Conservation (phyloP, 1,284 basidiomycete genomes). For the Microbotryum lychnidis-dioicae region DNA sequence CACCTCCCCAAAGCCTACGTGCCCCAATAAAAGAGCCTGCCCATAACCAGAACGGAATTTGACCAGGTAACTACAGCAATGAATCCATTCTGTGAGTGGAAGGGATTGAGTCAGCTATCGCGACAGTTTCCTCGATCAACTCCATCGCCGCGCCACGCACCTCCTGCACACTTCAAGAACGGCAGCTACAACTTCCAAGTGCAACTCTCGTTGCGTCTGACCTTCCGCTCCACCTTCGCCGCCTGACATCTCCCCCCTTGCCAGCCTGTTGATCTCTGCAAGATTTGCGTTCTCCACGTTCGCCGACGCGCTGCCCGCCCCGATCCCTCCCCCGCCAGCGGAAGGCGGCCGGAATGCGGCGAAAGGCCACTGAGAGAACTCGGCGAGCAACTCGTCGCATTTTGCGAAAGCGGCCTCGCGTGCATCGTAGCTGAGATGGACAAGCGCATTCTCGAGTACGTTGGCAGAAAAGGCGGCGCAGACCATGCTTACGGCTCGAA, state of each 20-base stretch:
- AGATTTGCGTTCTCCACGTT: constrained; percentile 54
- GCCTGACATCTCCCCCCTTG: constrained; percentile 48
- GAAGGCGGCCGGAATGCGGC: constrained; percentile 46
- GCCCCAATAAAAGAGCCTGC: too few relatives aligned
- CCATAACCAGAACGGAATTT: too few relatives aligned
- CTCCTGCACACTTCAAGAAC: constrained; percentile 65
- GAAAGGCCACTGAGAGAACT: constrained; percentile 85
- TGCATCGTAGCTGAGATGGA: constrained; percentile 76
- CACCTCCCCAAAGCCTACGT: too few relatives aligned
- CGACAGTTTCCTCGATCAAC: too few relatives aligned
- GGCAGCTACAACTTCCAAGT: constrained; percentile 79
- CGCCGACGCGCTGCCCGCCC: constrained; percentile 36
- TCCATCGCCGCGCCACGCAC: not conserved
- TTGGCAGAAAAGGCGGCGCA: constrained; percentile 85
- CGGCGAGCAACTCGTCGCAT: constrained; percentile 81
- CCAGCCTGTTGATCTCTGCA: constrained; percentile 68
- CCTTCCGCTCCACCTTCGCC: constrained; percentile 13
- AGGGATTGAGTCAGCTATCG: too few relatives aligned
- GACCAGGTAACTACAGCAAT: too few relatives aligned
- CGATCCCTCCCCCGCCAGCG: constrained; percentile 36
- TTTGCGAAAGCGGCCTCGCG: constrained; percentile 81
- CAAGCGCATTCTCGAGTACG: constrained; percentile 88
- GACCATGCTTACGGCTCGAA: constrained; percentile 72
- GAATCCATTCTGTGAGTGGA: too few relatives aligned
- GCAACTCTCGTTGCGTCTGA: constrained; percentile 54